phyloP scores from a whole-genome alignment of 768 basidiomycete species.

The Serendipita sp. region DNA sequence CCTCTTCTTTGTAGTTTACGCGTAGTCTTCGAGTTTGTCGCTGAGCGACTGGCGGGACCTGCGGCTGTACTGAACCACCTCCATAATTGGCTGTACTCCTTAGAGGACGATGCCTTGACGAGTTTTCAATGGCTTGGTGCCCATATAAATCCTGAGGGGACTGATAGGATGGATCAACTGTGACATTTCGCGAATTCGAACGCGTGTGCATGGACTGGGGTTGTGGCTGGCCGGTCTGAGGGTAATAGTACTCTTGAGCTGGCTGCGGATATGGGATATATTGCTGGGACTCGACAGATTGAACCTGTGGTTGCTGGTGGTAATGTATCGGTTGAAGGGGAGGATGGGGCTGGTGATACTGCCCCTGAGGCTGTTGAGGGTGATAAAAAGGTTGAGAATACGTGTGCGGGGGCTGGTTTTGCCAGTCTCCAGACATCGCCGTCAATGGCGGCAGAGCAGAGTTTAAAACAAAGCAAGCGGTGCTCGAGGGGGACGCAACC shows the following conservation, averaged over 20 bases:
- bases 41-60: not conserved
- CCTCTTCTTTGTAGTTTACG: slow-evolving; percentile 1
- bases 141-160: not conserved
- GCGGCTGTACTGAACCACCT: not conserved
- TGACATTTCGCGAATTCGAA: not conserved
- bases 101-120: not conserved
- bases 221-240: not conserved
- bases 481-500: not conserved
- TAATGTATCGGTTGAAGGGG: not conserved
- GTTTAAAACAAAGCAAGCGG: not conserved
- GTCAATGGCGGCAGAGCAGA: not conserved
- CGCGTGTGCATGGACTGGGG: not conserved
- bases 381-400: not conserved
- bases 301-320: not conserved
- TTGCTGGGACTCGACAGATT: not conserved
- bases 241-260: not conserved
- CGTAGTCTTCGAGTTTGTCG: not conserved
- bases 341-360: not conserved
- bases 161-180: not conserved
- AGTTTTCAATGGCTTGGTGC: not conserved
- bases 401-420: not conserved
- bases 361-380: not conserved
- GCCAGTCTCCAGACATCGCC: slow-evolving; percentile 3
- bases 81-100: not conserved
- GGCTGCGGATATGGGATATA: not conserved